These are phyloP conservation scores for Alternaria solani DNA, from an alignment of 2,329 filamentous ascomycete genomes.

Conservation along the genomic window DNA sequence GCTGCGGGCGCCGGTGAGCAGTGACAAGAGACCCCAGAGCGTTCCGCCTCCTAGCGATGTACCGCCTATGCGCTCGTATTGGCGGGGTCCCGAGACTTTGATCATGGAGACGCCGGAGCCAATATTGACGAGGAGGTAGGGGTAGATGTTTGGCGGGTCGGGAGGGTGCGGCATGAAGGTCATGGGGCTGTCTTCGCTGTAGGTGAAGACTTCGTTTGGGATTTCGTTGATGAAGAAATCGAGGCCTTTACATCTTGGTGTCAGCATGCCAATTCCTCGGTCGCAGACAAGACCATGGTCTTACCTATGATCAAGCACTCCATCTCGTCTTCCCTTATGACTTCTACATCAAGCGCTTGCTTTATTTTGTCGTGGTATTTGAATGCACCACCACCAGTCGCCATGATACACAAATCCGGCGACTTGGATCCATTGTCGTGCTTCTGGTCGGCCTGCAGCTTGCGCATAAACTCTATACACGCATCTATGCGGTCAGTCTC, in stretches of 20 bases:
- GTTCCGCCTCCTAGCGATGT: slow-evolving; percentile 97
- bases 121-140: slow-evolving; percentile 97
- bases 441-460: slow-evolving; percentile 83
- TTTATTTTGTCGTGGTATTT: slow-evolving; percentile 95
- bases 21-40: slow-evolving; percentile 90
- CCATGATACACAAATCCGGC: slow-evolving; percentile 86
- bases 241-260: slow-evolving; percentile 66
- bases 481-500: slow-evolving; percentile 95
- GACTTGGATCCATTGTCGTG: slow-evolving; percentile 75
- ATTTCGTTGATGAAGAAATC: slow-evolving; percentile 99
- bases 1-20: slow-evolving; percentile 91
- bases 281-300: slow-evolving; percentile 21
- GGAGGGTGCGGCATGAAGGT: slow-evolving; percentile 78
- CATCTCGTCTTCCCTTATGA: slow-evolving; percentile 96
- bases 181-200: slow-evolving; percentile 85
- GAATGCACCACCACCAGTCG: slow-evolving; percentile 93
- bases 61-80: slow-evolving; percentile 90
- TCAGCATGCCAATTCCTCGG: background rate
- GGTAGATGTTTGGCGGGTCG: slow-evolving; percentile 76
- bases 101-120: slow-evolving; percentile 97
- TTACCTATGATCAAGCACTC: slow-evolving; percentile 93
- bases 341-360: slow-evolving; percentile 83
- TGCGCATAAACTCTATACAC: slow-evolving; percentile 89
- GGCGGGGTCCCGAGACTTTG: slow-evolving; percentile 88
- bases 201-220: slow-evolving; percentile 95